phyloP scores from a whole-genome alignment of 2,329 filamentous ascomycete species.

The Metarhizium robertsii region DNA sequence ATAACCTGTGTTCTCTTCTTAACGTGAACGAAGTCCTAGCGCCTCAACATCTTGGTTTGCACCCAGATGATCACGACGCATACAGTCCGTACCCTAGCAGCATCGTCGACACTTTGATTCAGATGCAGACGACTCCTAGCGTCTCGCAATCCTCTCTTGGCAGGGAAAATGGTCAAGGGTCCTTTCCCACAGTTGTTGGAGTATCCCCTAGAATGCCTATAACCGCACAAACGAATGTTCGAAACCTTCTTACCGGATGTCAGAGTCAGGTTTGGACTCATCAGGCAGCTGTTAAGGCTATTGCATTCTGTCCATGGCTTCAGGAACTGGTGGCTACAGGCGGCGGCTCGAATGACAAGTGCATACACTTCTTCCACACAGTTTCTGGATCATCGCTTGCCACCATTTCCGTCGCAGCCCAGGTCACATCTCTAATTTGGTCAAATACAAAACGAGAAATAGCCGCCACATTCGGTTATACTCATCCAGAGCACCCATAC shows the following conservation, averaged over 20 bases:
- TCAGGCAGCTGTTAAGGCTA: slow-evolving; percentile 86
- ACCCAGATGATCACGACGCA: neutral
- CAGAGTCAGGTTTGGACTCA: slow-evolving; percentile 70
- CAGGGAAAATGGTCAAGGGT: neutral
- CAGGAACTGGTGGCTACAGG: slow-evolving; percentile 80
- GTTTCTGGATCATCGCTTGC: slow-evolving; percentile 74
- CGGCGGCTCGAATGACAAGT: slow-evolving; percentile 87
- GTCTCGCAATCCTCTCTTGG: neutral
- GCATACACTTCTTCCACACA: slow-evolving; percentile 93
- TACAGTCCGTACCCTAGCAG: neutral
- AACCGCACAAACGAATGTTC: slow-evolving; percentile 24
- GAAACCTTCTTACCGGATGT: slow-evolving; percentile 41
- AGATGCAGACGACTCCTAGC: neutral
- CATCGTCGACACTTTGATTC: slow-evolving; percentile 11
- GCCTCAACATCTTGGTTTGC: slow-evolving; percentile 3
- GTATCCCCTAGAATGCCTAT: neutral
- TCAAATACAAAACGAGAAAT: slow-evolving; percentile 79
- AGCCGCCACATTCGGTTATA: slow-evolving; percentile 86
- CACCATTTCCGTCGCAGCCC: slow-evolving; percentile 84
- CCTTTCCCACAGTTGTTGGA: neutral
- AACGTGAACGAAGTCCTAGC: slow-evolving; percentile 51
- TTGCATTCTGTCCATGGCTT: slow-evolving; percentile 94
- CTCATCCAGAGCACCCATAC: slow-evolving; percentile 79
- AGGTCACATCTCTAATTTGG: slow-evolving; percentile 91
- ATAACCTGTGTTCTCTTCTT: slow-evolving; percentile 81